Evolutionary conservation across 192 early-diverging fungal genomes (phyloP).

Genomic region (Podila horticola): DNA sequence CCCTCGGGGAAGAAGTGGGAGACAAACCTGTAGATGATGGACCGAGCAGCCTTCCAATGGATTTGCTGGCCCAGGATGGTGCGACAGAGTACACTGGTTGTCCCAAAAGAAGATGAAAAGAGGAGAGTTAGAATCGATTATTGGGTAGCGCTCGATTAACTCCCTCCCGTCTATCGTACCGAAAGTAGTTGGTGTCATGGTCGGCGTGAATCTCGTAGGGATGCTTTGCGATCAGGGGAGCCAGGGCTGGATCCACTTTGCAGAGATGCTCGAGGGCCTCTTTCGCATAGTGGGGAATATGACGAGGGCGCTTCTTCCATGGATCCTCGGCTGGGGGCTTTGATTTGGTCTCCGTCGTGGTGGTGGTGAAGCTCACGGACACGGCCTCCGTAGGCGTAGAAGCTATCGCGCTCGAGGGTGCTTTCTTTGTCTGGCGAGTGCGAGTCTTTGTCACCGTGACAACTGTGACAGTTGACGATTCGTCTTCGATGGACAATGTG

Average conservation of each 20-base stretch:
- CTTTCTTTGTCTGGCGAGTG: not conserved
- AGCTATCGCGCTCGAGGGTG: not conserved
- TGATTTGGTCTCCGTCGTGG: not conserved
- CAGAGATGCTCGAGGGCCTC: slow-evolving; percentile 30
- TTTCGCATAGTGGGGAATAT: slow-evolving; percentile 22
- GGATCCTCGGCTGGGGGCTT: slow-evolving; percentile 23
- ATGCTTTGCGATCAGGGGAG: slow-evolving; percentile 19
- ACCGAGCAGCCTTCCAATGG: slow-evolving; percentile 42
- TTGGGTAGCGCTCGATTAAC: too few species aligned
- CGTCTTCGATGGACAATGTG: too few species aligned
- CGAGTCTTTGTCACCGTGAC: not conserved
- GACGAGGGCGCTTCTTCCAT: slow-evolving; percentile 21
- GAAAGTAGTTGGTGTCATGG: slow-evolving; percentile 46
- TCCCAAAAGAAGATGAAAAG: not conserved
- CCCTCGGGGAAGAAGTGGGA: slow-evolving; percentile 20
- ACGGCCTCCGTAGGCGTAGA: not conserved
- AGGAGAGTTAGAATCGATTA: too few species aligned
- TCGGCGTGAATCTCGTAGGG: slow-evolving; percentile 34
- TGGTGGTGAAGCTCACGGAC: not conserved
- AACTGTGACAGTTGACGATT: not conserved
- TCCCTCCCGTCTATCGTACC: slow-evolving; percentile 3
- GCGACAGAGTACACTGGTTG: slow-evolving; percentile 23
- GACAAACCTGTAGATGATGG: slow-evolving; percentile 48
- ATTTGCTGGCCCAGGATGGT: slow-evolving; percentile 45
- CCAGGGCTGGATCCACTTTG: slow-evolving; percentile 23